Base-by-base conservation (phyloP, 805 yeast genomes). In the Candida vaughaniae region DNA sequence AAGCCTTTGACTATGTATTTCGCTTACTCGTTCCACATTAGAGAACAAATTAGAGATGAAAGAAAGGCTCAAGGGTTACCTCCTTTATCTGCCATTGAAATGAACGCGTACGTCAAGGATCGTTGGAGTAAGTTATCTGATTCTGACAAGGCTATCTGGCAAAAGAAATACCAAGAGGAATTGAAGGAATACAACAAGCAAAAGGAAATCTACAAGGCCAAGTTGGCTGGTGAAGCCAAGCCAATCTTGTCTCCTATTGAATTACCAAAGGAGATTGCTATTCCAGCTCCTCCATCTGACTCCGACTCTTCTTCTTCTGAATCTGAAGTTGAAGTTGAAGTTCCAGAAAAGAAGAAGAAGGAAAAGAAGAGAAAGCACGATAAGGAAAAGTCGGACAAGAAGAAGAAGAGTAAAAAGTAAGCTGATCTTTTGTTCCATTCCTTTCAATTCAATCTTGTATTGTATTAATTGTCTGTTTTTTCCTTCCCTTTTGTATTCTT, bases 1-100 rank as follows among this genome's bases (percentile, higher is more conserved):
- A 89, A 89, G 55, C 98, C 99, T 11, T 70, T 87, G 54, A 89
- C 96, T 16, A 84, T 86, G 30, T 90, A 80, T 67, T 85, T 91
- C 60, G 71, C 72, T 28, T 91, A 80, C 62, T 80, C 87, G 36
- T 81, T 84, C 47, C 80, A 78, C 47, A 76, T 80, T 47, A 80
- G 96, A 53, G 84, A 82, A 44, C 66, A 73, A 25, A 73, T 90
- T 45, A 78, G 82, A 39, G 81, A 76, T 36, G 89, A 85, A 45
- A 76, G 95, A 54, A 73, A 66, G 38, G 64, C 64, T 25, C 66
- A 71, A 33, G 66, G 84, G 22, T 69, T 73, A 50, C 76, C 83
- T 11, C 77, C 86, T 8, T 71, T 84, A 46, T 71, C 82, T 8
- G 85, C 88, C 27, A 76, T 80, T 15, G 96, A 87, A 52, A 74